These are phyloP conservation scores for Rostrohypoxylon terebratum DNA, from an alignment of 495 filamentous ascomycete genomes.

Conservation along the genomic window DNA sequence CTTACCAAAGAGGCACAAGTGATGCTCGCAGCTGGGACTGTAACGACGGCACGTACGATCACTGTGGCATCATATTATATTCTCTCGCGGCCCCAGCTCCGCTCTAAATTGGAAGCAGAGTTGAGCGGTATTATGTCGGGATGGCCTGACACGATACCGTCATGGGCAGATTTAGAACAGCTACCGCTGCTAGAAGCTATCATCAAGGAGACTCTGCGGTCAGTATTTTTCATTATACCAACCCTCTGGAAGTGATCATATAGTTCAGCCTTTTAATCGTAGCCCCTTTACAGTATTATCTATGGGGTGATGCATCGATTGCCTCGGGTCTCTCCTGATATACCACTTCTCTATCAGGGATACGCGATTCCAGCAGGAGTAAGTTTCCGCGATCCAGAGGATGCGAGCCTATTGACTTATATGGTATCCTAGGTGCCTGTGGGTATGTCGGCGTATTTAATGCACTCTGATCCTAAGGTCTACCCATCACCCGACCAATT, in stretches of 20 bases:
- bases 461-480: constrained; percentile 54
- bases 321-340: constrained; percentile 50
- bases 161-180: constrained; percentile 57
- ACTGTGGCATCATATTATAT: constrained; percentile 56
- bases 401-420: too few relatives aligned
- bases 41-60: constrained; percentile 51
- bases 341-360: constrained; percentile 53
- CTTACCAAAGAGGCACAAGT: constrained; percentile 52
- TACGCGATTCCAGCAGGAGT: constrained; percentile 45
- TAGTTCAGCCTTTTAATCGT: too few relatives aligned
- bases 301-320: too few relatives aligned
- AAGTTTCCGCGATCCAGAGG: too few relatives aligned
- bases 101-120: not conserved
- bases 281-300: too few relatives aligned
- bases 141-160: constrained; percentile 26
- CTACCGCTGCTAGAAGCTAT: constrained; percentile 56
- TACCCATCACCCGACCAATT: constrained; percentile 59
- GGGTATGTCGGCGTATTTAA: constrained; percentile 55
- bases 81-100: constrained; percentile 51
- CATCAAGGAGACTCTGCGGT: constrained; percentile 59
- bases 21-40: constrained; percentile 49
- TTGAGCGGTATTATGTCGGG: constrained; percentile 37
- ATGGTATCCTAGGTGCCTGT: constrained; percentile 50
- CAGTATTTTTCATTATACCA: not conserved
- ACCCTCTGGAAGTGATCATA: too few relatives aligned